phyloP scores from a whole-genome alignment of 495 filamentous ascomycete species.

The Aeminium ludgeri region DNA sequence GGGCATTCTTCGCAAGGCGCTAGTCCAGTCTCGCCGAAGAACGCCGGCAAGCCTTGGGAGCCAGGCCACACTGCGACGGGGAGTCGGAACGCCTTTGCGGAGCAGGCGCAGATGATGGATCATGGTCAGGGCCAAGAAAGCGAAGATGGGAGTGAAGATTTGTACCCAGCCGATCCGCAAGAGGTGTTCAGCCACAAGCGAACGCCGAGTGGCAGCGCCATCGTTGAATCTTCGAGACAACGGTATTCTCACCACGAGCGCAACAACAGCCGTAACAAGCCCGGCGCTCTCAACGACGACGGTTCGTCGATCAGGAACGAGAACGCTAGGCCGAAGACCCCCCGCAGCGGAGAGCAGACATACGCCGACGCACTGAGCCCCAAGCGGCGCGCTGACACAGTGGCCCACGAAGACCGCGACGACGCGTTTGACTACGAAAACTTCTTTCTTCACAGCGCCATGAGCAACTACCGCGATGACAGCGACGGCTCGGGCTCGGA shows the following conservation, averaged over 20 bases:
- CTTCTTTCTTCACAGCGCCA: slow-evolving; percentile 79
- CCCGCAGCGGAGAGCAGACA: too few species aligned
- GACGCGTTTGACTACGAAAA: slow-evolving; percentile 97
- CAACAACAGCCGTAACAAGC: not conserved
- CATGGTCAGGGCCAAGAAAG: not conserved
- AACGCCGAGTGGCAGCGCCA: slow-evolving; percentile 10
- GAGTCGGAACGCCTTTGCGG: slow-evolving; percentile 13
- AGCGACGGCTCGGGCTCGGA: slow-evolving; percentile 31
- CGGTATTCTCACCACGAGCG: slow-evolving; percentile 15
- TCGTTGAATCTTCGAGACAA: slow-evolving; percentile 7
- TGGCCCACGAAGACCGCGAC: slow-evolving; percentile 78
- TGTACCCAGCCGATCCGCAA: too few species aligned
- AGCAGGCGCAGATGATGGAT: slow-evolving; percentile 1
- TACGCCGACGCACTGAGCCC: too few species aligned
- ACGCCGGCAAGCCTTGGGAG: not conserved
- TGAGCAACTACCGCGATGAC: slow-evolving; percentile 55
- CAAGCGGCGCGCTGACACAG: slow-evolving; percentile 3
- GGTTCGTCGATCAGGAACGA: too few species aligned
- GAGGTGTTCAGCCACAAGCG: slow-evolving; percentile 11
- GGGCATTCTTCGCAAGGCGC: slow-evolving; percentile 6
- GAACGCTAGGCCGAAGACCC: too few species aligned
- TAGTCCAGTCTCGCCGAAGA: slow-evolving; percentile 4
- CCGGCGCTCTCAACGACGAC: too few species aligned
- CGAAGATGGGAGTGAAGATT: too few species aligned
- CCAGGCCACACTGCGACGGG: not conserved